Evolutionary conservation across 139 green algal genomes (phyloP).

Genomic region (Diplosphaera chodatii): DNA sequence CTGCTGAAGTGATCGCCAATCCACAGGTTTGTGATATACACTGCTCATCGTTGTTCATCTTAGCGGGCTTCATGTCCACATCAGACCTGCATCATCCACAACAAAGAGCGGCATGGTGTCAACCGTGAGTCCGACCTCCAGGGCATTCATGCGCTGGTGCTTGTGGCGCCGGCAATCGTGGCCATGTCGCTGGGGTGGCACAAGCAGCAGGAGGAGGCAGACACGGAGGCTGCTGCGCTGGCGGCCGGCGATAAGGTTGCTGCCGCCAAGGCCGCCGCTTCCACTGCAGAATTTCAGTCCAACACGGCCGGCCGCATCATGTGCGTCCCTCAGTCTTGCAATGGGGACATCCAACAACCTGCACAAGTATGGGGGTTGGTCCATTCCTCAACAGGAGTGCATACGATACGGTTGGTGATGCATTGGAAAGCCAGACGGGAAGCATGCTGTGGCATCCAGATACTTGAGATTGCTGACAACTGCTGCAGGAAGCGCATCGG

Average conservation of each 20-base stretch:
- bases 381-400: no score
- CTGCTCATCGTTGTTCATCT: no score
- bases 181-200: slow-evolving; percentile 23
- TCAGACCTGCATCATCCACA: no score
- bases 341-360: no score
- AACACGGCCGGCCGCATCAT: not conserved
- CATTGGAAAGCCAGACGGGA: no score
- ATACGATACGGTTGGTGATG: no score
- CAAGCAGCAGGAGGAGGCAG: not conserved
- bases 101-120: no score
- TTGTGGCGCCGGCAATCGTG: slow-evolving; percentile 78
- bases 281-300: not conserved
- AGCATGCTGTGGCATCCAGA: no score
- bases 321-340: not conserved
- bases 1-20: slow-evolving; percentile 43
- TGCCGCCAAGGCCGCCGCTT: no score
- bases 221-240: not conserved
- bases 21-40: slow-evolving; percentile 23
- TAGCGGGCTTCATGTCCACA: no score
- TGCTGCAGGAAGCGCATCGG: not conserved
- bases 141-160: slow-evolving; percentile 47
- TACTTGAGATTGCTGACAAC: no score
- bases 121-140: not conserved
- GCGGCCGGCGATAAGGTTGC: not conserved
- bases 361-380: no score